Evolutionary conservation across 352 stramenopile species (phyloP), one percentile per base, ranked within the genome.

Genomic region (Lagenidium giganteum): DNA sequence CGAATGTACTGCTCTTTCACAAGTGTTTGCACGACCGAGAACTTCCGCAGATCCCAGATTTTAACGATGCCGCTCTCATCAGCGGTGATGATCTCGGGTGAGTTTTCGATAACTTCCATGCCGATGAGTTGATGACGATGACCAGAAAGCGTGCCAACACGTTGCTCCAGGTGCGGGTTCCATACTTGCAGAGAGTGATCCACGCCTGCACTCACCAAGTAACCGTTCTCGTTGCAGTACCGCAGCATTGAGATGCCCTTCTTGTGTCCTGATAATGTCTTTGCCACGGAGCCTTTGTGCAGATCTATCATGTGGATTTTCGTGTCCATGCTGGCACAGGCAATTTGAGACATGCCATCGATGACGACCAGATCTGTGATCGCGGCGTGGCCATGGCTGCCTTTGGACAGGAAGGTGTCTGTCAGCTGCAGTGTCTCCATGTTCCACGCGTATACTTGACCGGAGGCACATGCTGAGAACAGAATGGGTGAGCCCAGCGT

Each of bases 281-380:
- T 68, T 1, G 38, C 47, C 0, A 68, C 47, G 8, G 38, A 51
- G 9, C 47, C 42, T 1, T 57, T 22, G 21, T 56, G 40, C 16
- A 80, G 42, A 22, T 83, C 70, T n/a, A 78, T 26, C 42, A 83
- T 73, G 47, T 81, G 74, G 26, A 83, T 81, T 18, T 70, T 78
- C 8, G 64, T 60, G n/a, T 81, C 62, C 25, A 81, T 49, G 28
- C 57, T 72, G 2, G 50, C 69, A 13, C 44, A 51, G 0, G 70
- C 70, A 8, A 83, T 34, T 18, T 70, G 53, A 1, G 42, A 28
- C 22, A 61, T 75, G 9, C 33, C 31, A 8, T 70, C 46, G 21
- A 83, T 54, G 4, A 71, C 51, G 21, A 54, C 51, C 7, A 83
- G 42, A 22, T 81, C 57, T 13, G 57, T 74, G 40, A 75, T 68